Base-by-base conservation (phyloP, 192 early-diverging fungal species). In the Coemansia sp. region DNA sequence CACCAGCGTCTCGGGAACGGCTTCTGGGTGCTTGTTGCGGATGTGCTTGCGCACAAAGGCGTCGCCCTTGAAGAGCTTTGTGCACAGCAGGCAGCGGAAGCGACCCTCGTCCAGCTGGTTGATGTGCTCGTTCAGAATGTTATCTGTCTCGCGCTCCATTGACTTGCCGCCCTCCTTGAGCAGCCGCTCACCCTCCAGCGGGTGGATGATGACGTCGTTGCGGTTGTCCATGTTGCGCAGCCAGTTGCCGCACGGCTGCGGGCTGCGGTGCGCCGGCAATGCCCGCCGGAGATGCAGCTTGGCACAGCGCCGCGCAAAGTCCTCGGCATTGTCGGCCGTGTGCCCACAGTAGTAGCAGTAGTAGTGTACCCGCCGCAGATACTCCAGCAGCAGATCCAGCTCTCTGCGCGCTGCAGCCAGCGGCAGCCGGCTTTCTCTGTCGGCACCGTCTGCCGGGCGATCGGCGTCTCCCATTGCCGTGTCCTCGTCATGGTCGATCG, bases 1-100 rank as follows among this genome's bases (percentile, higher is more conserved):
- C 58, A 80, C 79, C 17, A 87, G 55, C 40, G 62, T 59, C 40
- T 85, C 85, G 46, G 84, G 61, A 8, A 76, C 64, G 2, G 58
- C 80, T 26, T 88, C 86, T 11, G 86, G 79, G 66, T 98, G 96
- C 75, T 98, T 98, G 51, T 81, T 83, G 56, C 81, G 63, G 60
- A 98, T 89, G 60, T 98, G 96, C 73, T 98, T 98, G 68, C 82
- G 83, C 17, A 97, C 92, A 86, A 91, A 98, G 55, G 90, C 88
- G 31, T 88, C 82, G 17, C 91, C 96, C 63, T 90, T 88, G 81
- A 98, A 98, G 37, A 95, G 87, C 83, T 98, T 98, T 15, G 76
- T 81, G 78, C 96, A 98, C 51, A 89, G 58, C 57, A 77, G 82
- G 79, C 96, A 98, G 57, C 92, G 83, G 82, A 75, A 98, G 71